These are phyloP conservation scores for Sporobolomyces pararoseus DNA, from an alignment of 768 basidiomycete species.

Conservation along the genomic window DNA sequence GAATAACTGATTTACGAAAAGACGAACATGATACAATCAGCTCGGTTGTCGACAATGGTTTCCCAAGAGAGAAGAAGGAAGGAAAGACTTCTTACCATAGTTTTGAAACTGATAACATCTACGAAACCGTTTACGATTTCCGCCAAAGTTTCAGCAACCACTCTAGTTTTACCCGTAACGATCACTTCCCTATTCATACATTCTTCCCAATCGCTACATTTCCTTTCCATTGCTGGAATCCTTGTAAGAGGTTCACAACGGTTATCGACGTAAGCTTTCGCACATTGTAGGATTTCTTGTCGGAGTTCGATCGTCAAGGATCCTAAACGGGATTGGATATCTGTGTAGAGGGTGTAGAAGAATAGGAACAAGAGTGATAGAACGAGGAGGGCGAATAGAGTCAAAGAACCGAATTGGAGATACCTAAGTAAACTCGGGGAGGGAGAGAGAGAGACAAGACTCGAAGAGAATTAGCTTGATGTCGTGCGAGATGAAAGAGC, in stretches of 20 bases:
- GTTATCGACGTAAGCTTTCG: constrained; percentile 73
- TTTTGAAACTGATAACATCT: constrained; percentile 96
- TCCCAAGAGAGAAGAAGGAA: too few relatives aligned
- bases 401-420: constrained; percentile 90
- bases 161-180: constrained; percentile 77
- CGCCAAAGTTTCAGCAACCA: constrained; percentile 90
- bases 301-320: constrained; percentile 90
- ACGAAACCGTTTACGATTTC: constrained; percentile 96
- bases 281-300: constrained; percentile 85
- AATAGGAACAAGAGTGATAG: constrained; percentile 81
- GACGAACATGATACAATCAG: too few relatives aligned
- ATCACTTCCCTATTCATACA: constrained; percentile 71
- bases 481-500: constrained; percentile 32
- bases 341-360: constrained; percentile 80
- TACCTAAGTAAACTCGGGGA: constrained; percentile 57
- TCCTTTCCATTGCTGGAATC: constrained; percentile 80
- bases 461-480: not conserved
- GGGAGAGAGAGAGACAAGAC: not conserved
- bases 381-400: constrained; percentile 73
- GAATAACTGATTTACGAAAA: constrained; percentile 51
- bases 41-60: too few relatives aligned
- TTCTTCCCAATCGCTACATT: constrained; percentile 79
- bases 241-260: constrained; percentile 66
- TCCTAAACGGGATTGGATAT: constrained; percentile 78
- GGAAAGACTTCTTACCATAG: constrained; percentile 63